Base-by-base conservation (phyloP, 805 yeast species). In the Ogataea angusta region DNA sequence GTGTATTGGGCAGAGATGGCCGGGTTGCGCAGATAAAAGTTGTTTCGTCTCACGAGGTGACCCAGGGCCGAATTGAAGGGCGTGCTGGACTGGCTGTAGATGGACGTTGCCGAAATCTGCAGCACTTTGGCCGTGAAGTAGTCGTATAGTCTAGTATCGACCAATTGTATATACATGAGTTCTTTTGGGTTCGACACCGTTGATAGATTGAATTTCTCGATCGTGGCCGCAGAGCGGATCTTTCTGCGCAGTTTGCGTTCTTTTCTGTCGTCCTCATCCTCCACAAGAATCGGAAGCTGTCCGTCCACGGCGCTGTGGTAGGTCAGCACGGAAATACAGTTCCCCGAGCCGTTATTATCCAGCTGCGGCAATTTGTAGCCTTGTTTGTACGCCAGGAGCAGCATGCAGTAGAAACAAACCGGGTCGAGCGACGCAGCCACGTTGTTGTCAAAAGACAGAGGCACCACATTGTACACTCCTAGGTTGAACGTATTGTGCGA, bases 391-490 rank as follows among this genome's bases (percentile, higher is more conserved):
- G 78, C 69, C 25, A 80, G 54, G 0, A 73, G 52, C 17, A 81
- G 57, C 34, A 75, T 66, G 10, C 70, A 63, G 14, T 67, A 64
- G 8, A 79, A 57, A 35, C 85, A 75, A 10, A 72, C 53, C 0
- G 88, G 88, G 49, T 82, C 89, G 0, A 76, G 67, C 1, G 86
- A 79, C 1, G 75, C 50, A 13, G 59, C 47, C 1, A 57, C 49
- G 7, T 54, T 43, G 1, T 45, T 52, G 25, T 59, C 57, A 10
- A 62, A 63, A 2, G 57, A 43, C 32, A 60, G 60, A 6, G 62
- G 55, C 15, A 51, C 33, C 3, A 75, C 64, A 49, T 72, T 73
- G 52, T 76, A 78, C 1, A 78, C 80, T 1, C 80, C 84, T 15
- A 82, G 54, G 23, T 69, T 67, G 60, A 80, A 78, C 10, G 57